Evolutionary conservation across 257 asterid species (phyloP).

Genomic region (Primulina tabacum): DNA sequence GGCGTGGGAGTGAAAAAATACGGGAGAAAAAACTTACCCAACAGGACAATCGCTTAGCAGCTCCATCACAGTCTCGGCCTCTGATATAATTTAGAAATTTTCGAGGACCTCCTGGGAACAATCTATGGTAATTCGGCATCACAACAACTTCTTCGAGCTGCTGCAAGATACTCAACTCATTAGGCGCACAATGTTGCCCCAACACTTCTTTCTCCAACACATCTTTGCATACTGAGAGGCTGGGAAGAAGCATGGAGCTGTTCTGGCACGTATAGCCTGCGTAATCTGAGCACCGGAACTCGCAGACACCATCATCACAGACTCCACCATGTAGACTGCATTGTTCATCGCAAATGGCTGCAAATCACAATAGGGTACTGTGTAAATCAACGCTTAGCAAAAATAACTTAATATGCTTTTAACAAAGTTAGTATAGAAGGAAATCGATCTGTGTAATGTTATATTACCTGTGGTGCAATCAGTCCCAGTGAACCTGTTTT

Average conservation of each 20-base stretch:
- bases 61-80: slow-evolving; percentile 93
- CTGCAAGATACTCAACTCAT: slow-evolving; percentile 80
- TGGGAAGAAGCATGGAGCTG: slow-evolving; percentile 83
- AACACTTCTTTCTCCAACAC: slow-evolving; percentile 63
- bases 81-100: slow-evolving; percentile 77
- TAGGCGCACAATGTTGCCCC: slow-evolving; percentile 96
- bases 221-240: slow-evolving; percentile 80
- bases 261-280: slow-evolving; percentile 99
- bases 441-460: no score
- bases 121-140: slow-evolving; percentile 95
- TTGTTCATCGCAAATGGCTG: slow-evolving; percentile 94
- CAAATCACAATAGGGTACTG: slow-evolving; percentile 20
- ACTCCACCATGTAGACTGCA: slow-evolving; percentile 99
- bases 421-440: not conserved
- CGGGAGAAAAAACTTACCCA: slow-evolving; percentile 65
- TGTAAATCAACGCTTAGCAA: slow-evolving; percentile 9
- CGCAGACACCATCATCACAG: slow-evolving; percentile 92
- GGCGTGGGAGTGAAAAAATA: not conserved
- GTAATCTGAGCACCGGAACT: slow-evolving; percentile 96
- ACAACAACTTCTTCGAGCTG: slow-evolving; percentile 98
- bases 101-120: slow-evolving; percentile 95
- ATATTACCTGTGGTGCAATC: slow-evolving; percentile 91
- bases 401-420: not conserved
- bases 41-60: slow-evolving; percentile 95
- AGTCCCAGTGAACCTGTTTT: slow-evolving; percentile 67